These are phyloP conservation scores for Boletus coccyginus DNA, from an alignment of 768 basidiomycete species.

Conservation along the genomic window DNA sequence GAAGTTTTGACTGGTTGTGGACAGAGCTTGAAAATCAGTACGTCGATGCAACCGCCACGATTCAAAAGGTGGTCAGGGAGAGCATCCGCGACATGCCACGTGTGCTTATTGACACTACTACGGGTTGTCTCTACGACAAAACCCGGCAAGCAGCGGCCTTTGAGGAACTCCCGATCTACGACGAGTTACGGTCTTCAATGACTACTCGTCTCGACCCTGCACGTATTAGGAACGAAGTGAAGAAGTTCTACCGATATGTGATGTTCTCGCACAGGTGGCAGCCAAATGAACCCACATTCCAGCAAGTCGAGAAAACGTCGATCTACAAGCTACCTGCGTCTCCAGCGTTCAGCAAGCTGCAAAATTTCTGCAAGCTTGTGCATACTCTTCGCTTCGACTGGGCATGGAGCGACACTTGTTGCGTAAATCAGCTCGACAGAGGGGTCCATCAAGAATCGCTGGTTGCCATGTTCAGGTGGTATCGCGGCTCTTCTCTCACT, in stretches of 20 bases:
- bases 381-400: background rate
- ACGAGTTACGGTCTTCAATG: background rate
- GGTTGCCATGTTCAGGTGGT: conserved; percentile 16
- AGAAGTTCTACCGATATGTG: conserved; percentile 1
- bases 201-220: background rate
- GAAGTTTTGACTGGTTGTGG: background rate
- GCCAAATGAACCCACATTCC: background rate
- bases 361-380: background rate
- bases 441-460: conserved; percentile 6
- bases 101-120: background rate
- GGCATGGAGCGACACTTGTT: conserved; percentile 4
- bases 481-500: background rate
- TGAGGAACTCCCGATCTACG: background rate
- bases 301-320: background rate
- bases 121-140: background rate
- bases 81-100: background rate
- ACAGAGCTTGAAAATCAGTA: background rate
- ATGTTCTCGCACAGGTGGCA: conserved; percentile 6
- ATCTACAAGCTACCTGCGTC: background rate
- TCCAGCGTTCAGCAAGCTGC: background rate
- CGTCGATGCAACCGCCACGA: background rate
- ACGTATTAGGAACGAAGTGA: background rate
- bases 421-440: background rate
- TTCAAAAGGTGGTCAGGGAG: background rate
- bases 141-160: background rate